These are phyloP conservation scores for Acrocalymma vagum DNA, from an alignment of 2,329 filamentous ascomycete species.

Conservation along the genomic window DNA sequence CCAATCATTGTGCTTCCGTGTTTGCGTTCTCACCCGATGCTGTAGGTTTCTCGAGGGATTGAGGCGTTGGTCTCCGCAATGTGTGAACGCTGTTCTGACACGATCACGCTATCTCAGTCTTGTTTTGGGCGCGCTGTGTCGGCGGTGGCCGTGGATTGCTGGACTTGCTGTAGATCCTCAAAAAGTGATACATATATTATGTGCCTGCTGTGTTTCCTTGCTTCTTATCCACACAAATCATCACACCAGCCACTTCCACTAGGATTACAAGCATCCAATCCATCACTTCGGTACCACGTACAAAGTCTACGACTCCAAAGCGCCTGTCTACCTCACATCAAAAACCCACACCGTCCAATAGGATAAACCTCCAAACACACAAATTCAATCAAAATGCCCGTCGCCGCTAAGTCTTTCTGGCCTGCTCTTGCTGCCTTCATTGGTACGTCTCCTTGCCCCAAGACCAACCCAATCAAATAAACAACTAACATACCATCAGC, in stretches of 20 bases:
- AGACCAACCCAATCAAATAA: not conserved
- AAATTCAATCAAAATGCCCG: constrained; percentile 37
- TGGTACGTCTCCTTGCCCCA: constrained; percentile 22
- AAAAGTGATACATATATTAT: constrained; percentile 12
- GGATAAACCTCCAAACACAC: not conserved
- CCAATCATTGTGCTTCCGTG: constrained; percentile 14
- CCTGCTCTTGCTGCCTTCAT: constrained; percentile 42
- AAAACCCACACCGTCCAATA: constrained; percentile 4
- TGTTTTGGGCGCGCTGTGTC: constrained; percentile 4
- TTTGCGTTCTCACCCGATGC: constrained; percentile 9
- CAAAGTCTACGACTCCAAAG: constrained; percentile 4
- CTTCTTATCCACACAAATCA: constrained; percentile 11
- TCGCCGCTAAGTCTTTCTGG: constrained; percentile 39
- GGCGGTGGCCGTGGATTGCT: constrained; percentile 6
- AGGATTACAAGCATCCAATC: not conserved
- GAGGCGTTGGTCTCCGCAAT: not conserved
- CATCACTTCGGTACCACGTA: constrained; percentile 3
- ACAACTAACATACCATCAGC: constrained; percentile 23
- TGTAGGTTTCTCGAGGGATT: not conserved
- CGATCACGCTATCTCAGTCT: constrained; percentile 15
- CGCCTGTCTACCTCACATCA: constrained; percentile 2
- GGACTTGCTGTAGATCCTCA: not conserved
- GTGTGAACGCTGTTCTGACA: constrained; percentile 4
- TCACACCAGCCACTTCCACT: constrained; percentile 3
- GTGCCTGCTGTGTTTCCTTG: constrained; percentile 10